These are phyloP conservation scores for Lineolata rhizophorae DNA, from an alignment of 495 filamentous ascomycete genomes.

Conservation along the genomic window DNA sequence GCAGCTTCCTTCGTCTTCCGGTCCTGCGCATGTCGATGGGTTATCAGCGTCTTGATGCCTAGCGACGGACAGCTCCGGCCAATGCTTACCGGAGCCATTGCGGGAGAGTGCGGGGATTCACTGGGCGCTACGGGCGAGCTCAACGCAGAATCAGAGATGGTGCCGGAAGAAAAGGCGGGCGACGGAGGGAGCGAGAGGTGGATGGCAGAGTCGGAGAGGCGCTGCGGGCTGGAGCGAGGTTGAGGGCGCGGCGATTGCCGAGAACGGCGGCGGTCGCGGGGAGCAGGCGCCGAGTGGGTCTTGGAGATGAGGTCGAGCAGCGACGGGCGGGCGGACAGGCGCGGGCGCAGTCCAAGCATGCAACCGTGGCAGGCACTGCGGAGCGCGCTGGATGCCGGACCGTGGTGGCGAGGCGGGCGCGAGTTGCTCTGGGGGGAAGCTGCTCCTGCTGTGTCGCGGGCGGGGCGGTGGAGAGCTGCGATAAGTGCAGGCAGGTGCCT, in stretches of 20 bases:
- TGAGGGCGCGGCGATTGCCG: too few relatives aligned
- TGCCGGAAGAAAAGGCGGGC: not conserved
- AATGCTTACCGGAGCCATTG: constrained; percentile 14
- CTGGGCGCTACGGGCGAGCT: too few relatives aligned
- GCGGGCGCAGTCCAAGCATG: constrained; percentile 33
- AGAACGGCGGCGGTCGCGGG: too few relatives aligned
- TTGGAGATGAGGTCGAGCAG: constrained; percentile 46
- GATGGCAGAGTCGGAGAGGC: constrained; percentile 5
- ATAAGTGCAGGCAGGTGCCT: too few relatives aligned
- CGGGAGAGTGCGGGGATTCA: too few relatives aligned
- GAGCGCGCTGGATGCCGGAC: too few relatives aligned
- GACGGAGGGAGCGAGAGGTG: not conserved
- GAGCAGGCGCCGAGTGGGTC: constrained; percentile 18
- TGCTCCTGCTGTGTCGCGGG: too few relatives aligned
- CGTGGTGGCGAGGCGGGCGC: too few relatives aligned
- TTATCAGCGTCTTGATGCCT: constrained; percentile 4
- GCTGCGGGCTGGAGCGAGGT: constrained; percentile 3
- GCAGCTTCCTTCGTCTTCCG: constrained; percentile 17
- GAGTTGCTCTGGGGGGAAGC: too few relatives aligned
- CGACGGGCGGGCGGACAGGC: constrained; percentile 47
- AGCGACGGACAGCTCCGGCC: not conserved
- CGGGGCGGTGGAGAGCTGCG: too few relatives aligned
- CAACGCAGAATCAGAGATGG: too few relatives aligned
- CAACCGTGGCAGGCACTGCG: too few relatives aligned
- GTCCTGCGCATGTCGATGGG: constrained; percentile 7